Percentiles rank a stretch among this genome's conserved stretches.
Evolutionary conservation across 768 basidiomycete genomes (phyloP).

Genomic region (Mycena capillaripes): DNA sequence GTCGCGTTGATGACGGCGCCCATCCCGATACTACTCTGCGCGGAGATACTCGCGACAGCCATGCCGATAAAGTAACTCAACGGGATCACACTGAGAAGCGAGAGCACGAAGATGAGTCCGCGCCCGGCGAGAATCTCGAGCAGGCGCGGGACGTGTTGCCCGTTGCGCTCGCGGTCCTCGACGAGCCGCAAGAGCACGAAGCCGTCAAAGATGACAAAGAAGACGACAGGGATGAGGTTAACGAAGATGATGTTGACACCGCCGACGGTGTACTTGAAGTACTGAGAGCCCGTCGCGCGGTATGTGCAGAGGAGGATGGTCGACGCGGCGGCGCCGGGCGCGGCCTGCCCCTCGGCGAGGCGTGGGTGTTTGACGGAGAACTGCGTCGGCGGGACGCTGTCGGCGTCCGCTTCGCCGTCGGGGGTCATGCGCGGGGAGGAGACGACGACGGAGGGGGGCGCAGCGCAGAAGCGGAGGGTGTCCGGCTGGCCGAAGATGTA

Average conservation of each 20-base stretch:
- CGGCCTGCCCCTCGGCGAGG: conserved; percentile 88
- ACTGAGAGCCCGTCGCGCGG: conserved; percentile 88
- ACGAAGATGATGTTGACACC: conserved; percentile 99
- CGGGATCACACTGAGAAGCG: conserved; percentile 93
- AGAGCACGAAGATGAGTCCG: conserved; percentile 85
- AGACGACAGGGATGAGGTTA: conserved; percentile 93
- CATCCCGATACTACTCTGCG: conserved; percentile 98
- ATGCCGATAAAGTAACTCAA: conserved; percentile 99
- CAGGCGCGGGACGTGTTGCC: conserved; percentile 72
- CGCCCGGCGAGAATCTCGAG: conserved; percentile 80
- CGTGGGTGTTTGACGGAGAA: conserved; percentile 81
- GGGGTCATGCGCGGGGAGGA: conserved; percentile 46
- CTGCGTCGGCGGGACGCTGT: conserved; percentile 49
- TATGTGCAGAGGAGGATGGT: conserved; percentile 97
- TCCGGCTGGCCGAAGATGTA: conserved; percentile 85
- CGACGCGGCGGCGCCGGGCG: conserved; percentile 79
- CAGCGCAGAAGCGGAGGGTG: conserved; percentile 92
- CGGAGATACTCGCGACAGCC: conserved; percentile 99
- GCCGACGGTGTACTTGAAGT: conserved; percentile 99
- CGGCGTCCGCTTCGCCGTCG: conserved; percentile 40
- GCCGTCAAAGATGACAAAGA: conserved; percentile 96
- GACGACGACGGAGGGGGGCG: conserved; percentile 80
- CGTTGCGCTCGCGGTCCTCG: conserved; percentile 69
- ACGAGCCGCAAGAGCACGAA: conserved; percentile 82
- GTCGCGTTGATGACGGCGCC: conserved; percentile 99